Base-by-base conservation (phyloP, 176 grass and related monocot species). In the Carex parvula region DNA sequence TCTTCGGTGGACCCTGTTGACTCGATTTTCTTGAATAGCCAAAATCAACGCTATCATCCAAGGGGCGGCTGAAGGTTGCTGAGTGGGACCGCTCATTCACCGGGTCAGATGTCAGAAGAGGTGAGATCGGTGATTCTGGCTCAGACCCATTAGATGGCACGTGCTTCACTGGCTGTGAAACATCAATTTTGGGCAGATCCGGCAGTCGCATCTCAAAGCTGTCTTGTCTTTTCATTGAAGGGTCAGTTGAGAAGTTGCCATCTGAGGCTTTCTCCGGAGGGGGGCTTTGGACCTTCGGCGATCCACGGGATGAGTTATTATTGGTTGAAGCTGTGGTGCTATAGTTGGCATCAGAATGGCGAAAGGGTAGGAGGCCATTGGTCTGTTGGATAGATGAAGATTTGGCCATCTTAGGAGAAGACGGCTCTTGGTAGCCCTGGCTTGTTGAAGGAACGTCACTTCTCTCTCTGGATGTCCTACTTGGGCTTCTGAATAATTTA, bases 11-110 rank as follows among this genome's bases (percentile, higher is more conserved):
- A 64, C 84, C 91, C 24, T 42, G 62, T 21, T 85, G 87, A 18
- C 60, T 78, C 24, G 15, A 55, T 57, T 14, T 26, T 7, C 73
- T 78, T 78, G 73, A 56, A 66, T 56, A 68, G 17, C 91, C 91
- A 72, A 85, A 29, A 84, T 84, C 68, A 48, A 95, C 81, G 85
- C 81, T 81, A 84, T 98, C 91, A 84, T 95, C 89, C 78, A 95
- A 84, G 50, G 95, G 88, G 16, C 90, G 91, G 81, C 96, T 99
- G 55, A 99, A 99, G 66, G 96, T 99, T 88, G 94, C 94, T 3
- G 96, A 99, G 87, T 95, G 93, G 18, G 93, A 99, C 48, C 93
- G 93, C 86, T 99, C 96, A 90, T 95, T 99, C 84, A 95, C 89
- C 17, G 96, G 96, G 87, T 99, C 96, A 88, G 96, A 95, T 83